These are phyloP conservation scores for Daldinia bambusicola DNA, from an alignment of 495 filamentous ascomycete species.

Conservation along the genomic window DNA sequence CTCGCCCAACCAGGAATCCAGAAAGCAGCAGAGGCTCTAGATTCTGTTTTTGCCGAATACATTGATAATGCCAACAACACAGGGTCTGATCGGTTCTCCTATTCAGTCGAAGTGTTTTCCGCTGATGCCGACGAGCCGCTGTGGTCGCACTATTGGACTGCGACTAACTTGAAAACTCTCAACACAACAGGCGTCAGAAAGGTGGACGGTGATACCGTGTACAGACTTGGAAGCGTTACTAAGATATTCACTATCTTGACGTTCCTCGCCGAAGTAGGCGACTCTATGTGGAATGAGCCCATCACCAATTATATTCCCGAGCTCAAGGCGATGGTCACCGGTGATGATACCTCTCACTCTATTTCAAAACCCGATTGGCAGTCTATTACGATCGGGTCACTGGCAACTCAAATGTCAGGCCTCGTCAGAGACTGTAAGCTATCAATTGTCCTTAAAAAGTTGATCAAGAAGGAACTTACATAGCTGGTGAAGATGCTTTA, in stretches of 20 bases:
- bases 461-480: neutral
- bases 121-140: constrained; percentile 53
- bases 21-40: constrained; percentile 42
- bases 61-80: constrained; percentile 53
- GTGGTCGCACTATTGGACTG: constrained; percentile 60
- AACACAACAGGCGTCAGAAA: constrained; percentile 53
- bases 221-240: constrained; percentile 60
- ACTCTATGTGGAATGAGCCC: constrained; percentile 51
- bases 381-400: constrained; percentile 63
- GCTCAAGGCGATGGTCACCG: constrained; percentile 52
- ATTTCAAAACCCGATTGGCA: constrained; percentile 61
- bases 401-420: constrained; percentile 65
- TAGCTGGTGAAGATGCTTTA: constrained; percentile 51
- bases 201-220: constrained; percentile 58
- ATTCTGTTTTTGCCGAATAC: constrained; percentile 46
- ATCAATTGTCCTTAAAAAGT: neutral
- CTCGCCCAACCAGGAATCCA: constrained; percentile 41
- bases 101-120: constrained; percentile 61
- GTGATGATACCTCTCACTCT: constrained; percentile 52
- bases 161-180: constrained; percentile 52
- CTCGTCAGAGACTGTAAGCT: constrained; percentile 57
- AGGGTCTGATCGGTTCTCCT: constrained; percentile 55
- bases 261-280: constrained; percentile 53
- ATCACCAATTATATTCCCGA: constrained; percentile 66
- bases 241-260: constrained; percentile 61